These are phyloP conservation scores for Fusarium virguliforme DNA, from an alignment of 2,329 filamentous ascomycete species.

Conservation along the genomic window DNA sequence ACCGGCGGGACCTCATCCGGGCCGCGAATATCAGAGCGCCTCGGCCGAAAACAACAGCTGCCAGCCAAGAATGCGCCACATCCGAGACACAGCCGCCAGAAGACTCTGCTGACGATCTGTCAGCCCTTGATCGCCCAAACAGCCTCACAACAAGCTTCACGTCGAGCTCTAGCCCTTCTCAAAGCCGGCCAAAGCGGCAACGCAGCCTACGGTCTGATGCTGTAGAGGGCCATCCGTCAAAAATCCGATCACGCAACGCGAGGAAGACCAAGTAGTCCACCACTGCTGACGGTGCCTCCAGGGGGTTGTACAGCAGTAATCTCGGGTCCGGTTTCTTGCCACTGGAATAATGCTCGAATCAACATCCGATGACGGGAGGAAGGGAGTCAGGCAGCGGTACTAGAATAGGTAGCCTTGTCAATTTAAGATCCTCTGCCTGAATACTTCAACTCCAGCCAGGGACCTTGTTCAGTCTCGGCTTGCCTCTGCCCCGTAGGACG, in stretches of 20 bases:
- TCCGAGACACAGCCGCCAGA: not conserved
- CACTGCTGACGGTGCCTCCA: no score
- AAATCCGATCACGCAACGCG: not conserved
- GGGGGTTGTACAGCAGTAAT: no score
- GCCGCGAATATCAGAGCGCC: not conserved
- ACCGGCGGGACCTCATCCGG: not conserved
- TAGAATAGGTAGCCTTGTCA: no score
- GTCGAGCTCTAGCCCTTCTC: conserved; percentile 3
- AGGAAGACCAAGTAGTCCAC: not conserved
- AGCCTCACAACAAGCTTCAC: not conserved
- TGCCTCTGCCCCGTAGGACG: no score
- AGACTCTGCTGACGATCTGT: not conserved
- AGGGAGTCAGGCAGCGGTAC: no score
- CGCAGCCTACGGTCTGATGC: not conserved
- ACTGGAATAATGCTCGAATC: no score
- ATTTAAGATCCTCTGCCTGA: no score
- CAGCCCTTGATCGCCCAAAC: not conserved
- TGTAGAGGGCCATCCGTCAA: not conserved
- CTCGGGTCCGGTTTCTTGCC: no score
- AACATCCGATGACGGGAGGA: no score
- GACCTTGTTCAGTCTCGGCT: no score
- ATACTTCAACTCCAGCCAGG: no score
- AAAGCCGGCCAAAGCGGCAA: conserved; percentile 7
- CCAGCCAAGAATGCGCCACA: not conserved
- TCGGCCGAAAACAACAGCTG: not conserved